Conservation (phyloP, 306 rosid species). For the Rosa lucieae region DNA sequence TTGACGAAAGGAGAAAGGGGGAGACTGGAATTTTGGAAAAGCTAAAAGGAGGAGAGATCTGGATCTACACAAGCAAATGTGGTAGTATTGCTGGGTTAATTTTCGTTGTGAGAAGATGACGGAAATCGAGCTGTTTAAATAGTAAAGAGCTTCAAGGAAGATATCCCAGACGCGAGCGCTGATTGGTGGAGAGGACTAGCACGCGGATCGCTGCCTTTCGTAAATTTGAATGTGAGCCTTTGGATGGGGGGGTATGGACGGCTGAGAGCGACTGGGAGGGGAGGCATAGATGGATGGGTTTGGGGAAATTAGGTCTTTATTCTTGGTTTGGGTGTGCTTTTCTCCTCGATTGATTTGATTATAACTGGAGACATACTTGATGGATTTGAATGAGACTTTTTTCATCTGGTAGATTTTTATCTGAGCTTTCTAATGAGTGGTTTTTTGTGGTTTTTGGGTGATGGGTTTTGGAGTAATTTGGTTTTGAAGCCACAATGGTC, state of each 20-base stretch:
- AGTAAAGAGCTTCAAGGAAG: constrained; percentile 42
- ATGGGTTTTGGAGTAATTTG: constrained; percentile 33
- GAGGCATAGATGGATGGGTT: constrained; percentile 24
- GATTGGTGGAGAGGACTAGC: constrained; percentile 46
- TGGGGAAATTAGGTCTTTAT: constrained; percentile 6
- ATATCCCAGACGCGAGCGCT: constrained; percentile 37
- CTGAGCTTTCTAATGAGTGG: constrained; percentile 56
- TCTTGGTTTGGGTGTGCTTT: constrained; percentile 66
- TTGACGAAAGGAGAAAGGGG: not conserved
- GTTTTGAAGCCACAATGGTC: constrained; percentile 59
- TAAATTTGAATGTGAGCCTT: constrained; percentile 60
- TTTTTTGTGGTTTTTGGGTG: not conserved
- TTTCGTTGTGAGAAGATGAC: constrained; percentile 40
- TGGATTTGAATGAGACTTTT: constrained; percentile 28
- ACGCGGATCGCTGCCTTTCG: constrained; percentile 53
- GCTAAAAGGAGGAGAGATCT: constrained; percentile 4
- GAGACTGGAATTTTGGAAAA: not conserved
- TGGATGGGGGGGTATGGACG: constrained; percentile 55
- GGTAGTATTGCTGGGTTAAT: constrained; percentile 27
- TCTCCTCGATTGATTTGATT: constrained; percentile 44
- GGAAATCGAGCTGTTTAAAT: constrained; percentile 57
- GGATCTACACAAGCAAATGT: constrained; percentile 10
- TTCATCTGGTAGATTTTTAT: constrained; percentile 32
- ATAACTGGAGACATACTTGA: constrained; percentile 15
- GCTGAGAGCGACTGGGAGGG: constrained; percentile 22